Percentiles rank a stretch among this genome's conserved stretches.
These are phyloP conservation scores for Monilinia polystroma DNA, from an alignment of 2,329 filamentous ascomycete genomes.

Conservation along the genomic window DNA sequence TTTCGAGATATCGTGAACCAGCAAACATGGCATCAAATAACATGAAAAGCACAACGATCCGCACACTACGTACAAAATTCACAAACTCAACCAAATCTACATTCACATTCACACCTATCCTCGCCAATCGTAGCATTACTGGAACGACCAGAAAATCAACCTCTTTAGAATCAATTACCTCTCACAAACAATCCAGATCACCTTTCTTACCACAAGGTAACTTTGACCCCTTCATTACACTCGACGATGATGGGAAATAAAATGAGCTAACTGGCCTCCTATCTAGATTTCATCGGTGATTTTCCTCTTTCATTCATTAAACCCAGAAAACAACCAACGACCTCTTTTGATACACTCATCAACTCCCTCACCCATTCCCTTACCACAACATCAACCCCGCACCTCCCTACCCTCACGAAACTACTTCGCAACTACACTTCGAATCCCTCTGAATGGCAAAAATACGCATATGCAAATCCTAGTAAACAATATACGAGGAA, in stretches of 20 bases:
- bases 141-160: conserved; percentile 24
- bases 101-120: conserved; percentile 12
- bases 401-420: conserved; percentile 27
- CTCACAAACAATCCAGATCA: not conserved
- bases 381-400: conserved; percentile 24
- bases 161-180: conserved; percentile 9
- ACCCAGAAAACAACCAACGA: conserved; percentile 12
- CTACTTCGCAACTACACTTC: conserved; percentile 33
- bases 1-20: not conserved
- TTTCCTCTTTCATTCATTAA: not conserved
- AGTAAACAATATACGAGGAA: conserved; percentile 79
- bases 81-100: conserved; percentile 6
- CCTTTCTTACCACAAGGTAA: conserved; percentile 22
- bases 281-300: conserved; percentile 13
- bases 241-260: not conserved
- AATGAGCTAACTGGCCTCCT: conserved; percentile 7
- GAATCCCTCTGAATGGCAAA: conserved; percentile 57
- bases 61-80: conserved; percentile 20
- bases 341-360: conserved; percentile 30
- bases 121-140: conserved; percentile 18
- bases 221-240: not conserved
- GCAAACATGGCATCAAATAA: conserved; percentile 19
- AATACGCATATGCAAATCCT: conserved; percentile 69
- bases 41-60: conserved; percentile 15
- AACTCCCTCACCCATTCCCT: conserved; percentile 27